Evolutionary conservation across 345 rosid species (phyloP).

Genomic region (thale cress (Arabidopsis thaliana)): TAIR10.1 NC_003070.9:18568001-18568500

Average conservation of each 20-base stretch:
- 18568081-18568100: slow-evolving; percentile 89
- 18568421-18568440: slow-evolving; percentile 59
- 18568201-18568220: slow-evolving; percentile 60
- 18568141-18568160: slow-evolving; percentile 91
- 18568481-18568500: slow-evolving; percentile 92
- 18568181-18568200: slow-evolving; percentile 94
- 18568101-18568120: slow-evolving; percentile 68
- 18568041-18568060: slow-evolving; percentile 56
- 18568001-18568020: slow-evolving; percentile 78
- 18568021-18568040: slow-evolving; percentile 79
- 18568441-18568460: slow-evolving; percentile 91
- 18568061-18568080: slow-evolving; percentile 85
- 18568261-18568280: no score
- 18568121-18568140: slow-evolving; percentile 57
- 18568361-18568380: no score
- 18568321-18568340: no score
- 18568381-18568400: no score
- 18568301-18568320: no score
- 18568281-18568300: no score
- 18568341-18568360: no score
- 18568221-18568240: no score
- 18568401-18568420: no score
- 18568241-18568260: no score
- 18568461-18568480: slow-evolving; percentile 87
- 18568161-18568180: slow-evolving; percentile 97